Base-by-base conservation (phyloP, 202 grass and related monocot species). In the Saccharum hybrid region DNA sequence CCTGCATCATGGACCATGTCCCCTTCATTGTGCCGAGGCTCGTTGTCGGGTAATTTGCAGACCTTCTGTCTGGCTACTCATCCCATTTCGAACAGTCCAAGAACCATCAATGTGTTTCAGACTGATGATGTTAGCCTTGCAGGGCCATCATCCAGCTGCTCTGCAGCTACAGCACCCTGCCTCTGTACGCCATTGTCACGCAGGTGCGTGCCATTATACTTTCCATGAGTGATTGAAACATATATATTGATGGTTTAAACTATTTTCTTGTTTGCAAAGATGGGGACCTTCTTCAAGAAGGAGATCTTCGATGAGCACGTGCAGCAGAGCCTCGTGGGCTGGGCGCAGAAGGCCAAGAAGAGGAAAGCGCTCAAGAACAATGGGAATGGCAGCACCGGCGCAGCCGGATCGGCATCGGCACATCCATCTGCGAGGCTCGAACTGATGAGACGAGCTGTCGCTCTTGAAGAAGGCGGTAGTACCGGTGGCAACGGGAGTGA, bases 81-180 rank as follows among this genome's bases (percentile, higher is more conserved):
- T 77, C 26, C 4, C 19, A 41, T 68, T 34, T 52, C 2, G 5
- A 66, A 39, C 37, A 68, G 46, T 15, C 69, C 66, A 69, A 18
- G 30, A 40, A 2, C 4, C 51, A 60, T 60, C 46, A 19, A 40
- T 19, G 10, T 52, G 19, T 68, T 66, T 38, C 72, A 48, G 63
- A 62, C 57, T 74, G 4, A 23, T 16, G 57, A 43, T 46, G 37
- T 68, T 63, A 40, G 15, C 48, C 6, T 89, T 84, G 63, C 80
- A 95, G 96, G 77, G 66, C 21, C 80, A 83, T 93, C 26, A 87
- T 98, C 77, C 92, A 98, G 72, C 76, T 95, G 46, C 66, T 98
- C n/a, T 98, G 92, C 84, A 95, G 92, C 86, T 98, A 98, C 77
- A 98, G 90, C 81, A 98, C 96, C 51, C 82, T 98, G 60, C 92